Percentiles rank a stretch among this genome's conserved stretches.
Conservation (phyloP, 2,329 filamentous ascomycete genomes). For the Aspergillus novoparasiticus region DNA sequence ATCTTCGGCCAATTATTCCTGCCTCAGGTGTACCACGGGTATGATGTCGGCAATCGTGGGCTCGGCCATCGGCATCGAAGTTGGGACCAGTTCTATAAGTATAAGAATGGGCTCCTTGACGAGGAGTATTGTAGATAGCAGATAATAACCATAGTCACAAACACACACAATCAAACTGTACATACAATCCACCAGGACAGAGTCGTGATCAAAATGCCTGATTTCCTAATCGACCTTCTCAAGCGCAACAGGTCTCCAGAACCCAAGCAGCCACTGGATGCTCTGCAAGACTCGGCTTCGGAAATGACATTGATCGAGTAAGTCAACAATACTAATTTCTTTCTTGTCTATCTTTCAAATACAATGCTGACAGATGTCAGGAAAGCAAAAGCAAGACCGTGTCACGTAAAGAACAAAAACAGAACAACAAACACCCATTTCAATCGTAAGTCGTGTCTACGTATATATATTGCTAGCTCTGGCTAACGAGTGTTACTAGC, state of each 20-base stretch:
- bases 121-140: neutral
- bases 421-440: neutral
- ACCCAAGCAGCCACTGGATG: neutral
- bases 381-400: neutral
- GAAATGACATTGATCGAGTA: slow-evolving; percentile 12
- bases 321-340: neutral
- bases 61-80: slow-evolving; percentile 1
- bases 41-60: neutral
- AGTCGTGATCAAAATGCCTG: neutral
- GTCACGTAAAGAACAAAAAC: neutral
- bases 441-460: slow-evolving; percentile 7
- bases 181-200: neutral
- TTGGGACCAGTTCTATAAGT: neutral
- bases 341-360: neutral
- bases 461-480: neutral
- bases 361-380: neutral
- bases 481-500: slow-evolving; percentile 1
- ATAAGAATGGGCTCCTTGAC: neutral
- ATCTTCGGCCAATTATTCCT: neutral
- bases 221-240: slow-evolving; percentile 1
- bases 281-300: slow-evolving; percentile 2
- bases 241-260: slow-evolving; percentile 2
- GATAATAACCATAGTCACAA: neutral
- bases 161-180: neutral
- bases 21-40: neutral